These are phyloP conservation scores for Verbena officinalis DNA, from an alignment of 257 asterid species.

Conservation along the genomic window DNA sequence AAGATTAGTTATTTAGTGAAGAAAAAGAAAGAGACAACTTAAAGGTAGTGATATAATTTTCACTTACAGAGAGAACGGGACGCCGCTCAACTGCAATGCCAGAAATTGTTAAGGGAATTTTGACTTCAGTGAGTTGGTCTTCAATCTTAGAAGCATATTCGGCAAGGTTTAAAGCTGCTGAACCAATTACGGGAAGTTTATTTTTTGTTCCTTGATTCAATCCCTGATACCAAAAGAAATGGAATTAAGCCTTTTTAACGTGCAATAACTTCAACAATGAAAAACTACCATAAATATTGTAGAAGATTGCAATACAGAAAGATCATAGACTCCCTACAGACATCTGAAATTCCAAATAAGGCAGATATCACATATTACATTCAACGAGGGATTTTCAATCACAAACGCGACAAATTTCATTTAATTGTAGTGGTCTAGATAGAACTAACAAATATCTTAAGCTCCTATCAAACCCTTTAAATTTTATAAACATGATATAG, in stretches of 20 bases:
- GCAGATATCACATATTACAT: neutral
- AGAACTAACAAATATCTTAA: conserved; percentile 2
- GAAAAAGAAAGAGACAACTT: conserved; percentile 4
- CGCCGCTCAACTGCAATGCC: conserved; percentile 42
- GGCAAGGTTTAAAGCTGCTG: conserved; percentile 72
- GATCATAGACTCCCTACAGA: neutral
- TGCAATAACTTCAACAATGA: neutral
- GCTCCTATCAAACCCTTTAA: neutral
- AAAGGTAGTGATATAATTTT: conserved; percentile 14
- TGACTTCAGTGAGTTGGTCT: conserved; percentile 54
- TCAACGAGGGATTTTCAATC: neutral
- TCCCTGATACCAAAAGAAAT: conserved; percentile 46
- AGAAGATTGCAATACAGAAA: neutral
- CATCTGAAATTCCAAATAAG: conserved; percentile 13
- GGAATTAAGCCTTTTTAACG: neutral
- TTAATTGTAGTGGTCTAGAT: neutral
- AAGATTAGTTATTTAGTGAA: conserved; percentile 11
- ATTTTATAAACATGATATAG: neutral
- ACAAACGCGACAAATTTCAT: conserved; percentile 7
- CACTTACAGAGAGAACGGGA: conserved; percentile 60
- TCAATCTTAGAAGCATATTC: conserved; percentile 67
- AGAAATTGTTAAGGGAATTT: conserved; percentile 65
- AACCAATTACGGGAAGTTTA: conserved; percentile 62
- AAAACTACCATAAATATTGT: neutral
- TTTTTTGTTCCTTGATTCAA: conserved; percentile 63